phyloP scores from a whole-genome alignment of 2,329 filamentous ascomycete genomes.

The Ophiostoma populinum region DNA sequence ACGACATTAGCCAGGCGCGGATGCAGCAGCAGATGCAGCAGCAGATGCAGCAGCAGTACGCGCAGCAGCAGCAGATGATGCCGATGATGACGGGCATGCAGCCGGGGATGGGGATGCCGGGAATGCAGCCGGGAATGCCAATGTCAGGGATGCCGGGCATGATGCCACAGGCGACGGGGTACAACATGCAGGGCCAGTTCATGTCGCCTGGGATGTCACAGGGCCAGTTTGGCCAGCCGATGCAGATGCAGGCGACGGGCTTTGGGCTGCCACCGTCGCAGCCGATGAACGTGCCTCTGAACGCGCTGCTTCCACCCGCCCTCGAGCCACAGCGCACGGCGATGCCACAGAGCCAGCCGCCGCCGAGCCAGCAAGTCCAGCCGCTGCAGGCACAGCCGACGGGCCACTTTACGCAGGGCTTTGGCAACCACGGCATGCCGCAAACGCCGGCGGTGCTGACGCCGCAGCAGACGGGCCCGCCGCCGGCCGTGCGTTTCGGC shows the following conservation, averaged over 20 bases:
- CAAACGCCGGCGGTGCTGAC: constrained; percentile 40
- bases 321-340: constrained; percentile 41
- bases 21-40: constrained; percentile 41
- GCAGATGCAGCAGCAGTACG: constrained; percentile 35
- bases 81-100: constrained; percentile 27
- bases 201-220: constrained; percentile 22
- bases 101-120: constrained; percentile 1
- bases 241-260: constrained; percentile 48
- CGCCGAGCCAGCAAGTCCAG: constrained; percentile 29
- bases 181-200: constrained; percentile 22
- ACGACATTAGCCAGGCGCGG: constrained; percentile 51
- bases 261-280: constrained; percentile 25
- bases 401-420: constrained; percentile 34
- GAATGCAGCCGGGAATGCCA: constrained; percentile 5
- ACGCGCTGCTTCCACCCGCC: constrained; percentile 39
- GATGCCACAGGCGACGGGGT: constrained; percentile 20
- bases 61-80: constrained; percentile 27
- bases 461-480: constrained; percentile 68
- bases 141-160: neutral
- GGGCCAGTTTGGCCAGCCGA: constrained; percentile 19
- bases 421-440: constrained; percentile 23
- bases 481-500: constrained; percentile 80
- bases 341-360: constrained; percentile 21
- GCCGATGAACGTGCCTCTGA: constrained; percentile 20
- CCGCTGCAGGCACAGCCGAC: constrained; percentile 56